Evolutionary conservation across 192 early-diverging fungal species (phyloP).

Genomic region (Ramicandelaber brevisporus): DNA sequence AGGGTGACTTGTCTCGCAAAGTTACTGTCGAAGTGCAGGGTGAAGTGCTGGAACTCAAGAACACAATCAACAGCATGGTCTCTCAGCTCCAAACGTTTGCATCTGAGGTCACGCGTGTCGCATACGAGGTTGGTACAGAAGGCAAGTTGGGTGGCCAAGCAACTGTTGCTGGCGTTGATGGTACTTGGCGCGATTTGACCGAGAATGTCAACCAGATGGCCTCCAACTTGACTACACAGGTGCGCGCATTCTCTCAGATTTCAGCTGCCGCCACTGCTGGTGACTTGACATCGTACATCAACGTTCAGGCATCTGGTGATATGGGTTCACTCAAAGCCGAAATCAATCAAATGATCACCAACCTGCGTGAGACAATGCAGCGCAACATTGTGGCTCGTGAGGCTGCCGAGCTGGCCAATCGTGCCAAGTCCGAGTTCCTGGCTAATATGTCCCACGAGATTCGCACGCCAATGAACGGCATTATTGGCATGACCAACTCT

Average conservation of each 20-base stretch:
- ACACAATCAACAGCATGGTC: slow-evolving; percentile 35
- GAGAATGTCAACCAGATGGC: slow-evolving; percentile 54
- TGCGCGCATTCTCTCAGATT: slow-evolving; percentile 59
- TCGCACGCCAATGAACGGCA: slow-evolving; percentile 66
- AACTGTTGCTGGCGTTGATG: slow-evolving; percentile 36
- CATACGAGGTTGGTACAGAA: slow-evolving; percentile 35
- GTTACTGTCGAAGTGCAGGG: slow-evolving; percentile 23
- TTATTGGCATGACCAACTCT: slow-evolving; percentile 47
- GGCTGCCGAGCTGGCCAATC: slow-evolving; percentile 53
- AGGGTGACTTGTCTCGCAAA: slow-evolving; percentile 23
- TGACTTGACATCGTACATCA: slow-evolving; percentile 46
- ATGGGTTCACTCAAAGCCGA: slow-evolving; percentile 62
- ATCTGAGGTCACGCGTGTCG: slow-evolving; percentile 31
- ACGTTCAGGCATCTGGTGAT: slow-evolving; percentile 54
- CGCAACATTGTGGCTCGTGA: slow-evolving; percentile 57
- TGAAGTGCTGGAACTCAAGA: slow-evolving; percentile 28
- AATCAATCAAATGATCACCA: slow-evolving; percentile 65
- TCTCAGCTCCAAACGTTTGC: slow-evolving; percentile 27
- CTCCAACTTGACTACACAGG: slow-evolving; percentile 42
- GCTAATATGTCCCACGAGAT: slow-evolving; percentile 64
- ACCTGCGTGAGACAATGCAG: slow-evolving; percentile 47
- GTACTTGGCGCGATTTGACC: slow-evolving; percentile 54
- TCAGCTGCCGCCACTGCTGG: slow-evolving; percentile 40
- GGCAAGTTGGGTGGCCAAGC: slow-evolving; percentile 58
- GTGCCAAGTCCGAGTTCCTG: slow-evolving; percentile 48